Conservation (phyloP, 2,329 filamentous ascomycete species). For the Arthroderma uncinatum region DNA sequence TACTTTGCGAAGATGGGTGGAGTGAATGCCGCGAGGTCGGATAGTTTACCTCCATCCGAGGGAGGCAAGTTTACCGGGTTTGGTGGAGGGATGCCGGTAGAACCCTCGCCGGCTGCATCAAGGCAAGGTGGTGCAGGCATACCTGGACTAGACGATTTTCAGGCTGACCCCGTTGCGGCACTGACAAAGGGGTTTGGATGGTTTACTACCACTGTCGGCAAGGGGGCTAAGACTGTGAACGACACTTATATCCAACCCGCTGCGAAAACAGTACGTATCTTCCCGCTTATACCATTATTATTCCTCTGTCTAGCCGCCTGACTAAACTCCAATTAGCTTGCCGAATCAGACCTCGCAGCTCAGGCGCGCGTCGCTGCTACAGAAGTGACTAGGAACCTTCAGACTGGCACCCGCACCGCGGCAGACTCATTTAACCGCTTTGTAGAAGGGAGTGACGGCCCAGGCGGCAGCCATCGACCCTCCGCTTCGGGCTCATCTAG, state of each 20-base stretch:
- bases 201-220: slow-evolving; percentile 78
- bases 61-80: slow-evolving; percentile 90
- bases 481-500: slow-evolving; percentile 36
- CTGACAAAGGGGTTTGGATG: slow-evolving; percentile 89
- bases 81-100: slow-evolving; percentile 55
- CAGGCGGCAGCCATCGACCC: slow-evolving; percentile 20
- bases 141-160: slow-evolving; percentile 73
- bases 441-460: slow-evolving; percentile 58
- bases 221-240: slow-evolving; percentile 84
- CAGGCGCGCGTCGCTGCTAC: slow-evolving; percentile 50
- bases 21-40: slow-evolving; percentile 67
- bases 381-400: slow-evolving; percentile 50
- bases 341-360: slow-evolving; percentile 66
- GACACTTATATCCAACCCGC: slow-evolving; percentile 87
- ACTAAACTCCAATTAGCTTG: slow-evolving; percentile 45
- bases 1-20: slow-evolving; percentile 81
- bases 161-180: slow-evolving; percentile 79
- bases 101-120: slow-evolving; percentile 26
- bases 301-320: neutral
- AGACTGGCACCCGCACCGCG: slow-evolving; percentile 57
- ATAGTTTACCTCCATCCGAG: slow-evolving; percentile 68
- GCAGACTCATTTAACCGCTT: slow-evolving; percentile 75
- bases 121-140: slow-evolving; percentile 29
- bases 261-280: slow-evolving; percentile 60
- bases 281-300: neutral